Base-by-base conservation (phyloP, 1,139 yeast genomes). In the Saccharomycopsis hybrid region DNA sequence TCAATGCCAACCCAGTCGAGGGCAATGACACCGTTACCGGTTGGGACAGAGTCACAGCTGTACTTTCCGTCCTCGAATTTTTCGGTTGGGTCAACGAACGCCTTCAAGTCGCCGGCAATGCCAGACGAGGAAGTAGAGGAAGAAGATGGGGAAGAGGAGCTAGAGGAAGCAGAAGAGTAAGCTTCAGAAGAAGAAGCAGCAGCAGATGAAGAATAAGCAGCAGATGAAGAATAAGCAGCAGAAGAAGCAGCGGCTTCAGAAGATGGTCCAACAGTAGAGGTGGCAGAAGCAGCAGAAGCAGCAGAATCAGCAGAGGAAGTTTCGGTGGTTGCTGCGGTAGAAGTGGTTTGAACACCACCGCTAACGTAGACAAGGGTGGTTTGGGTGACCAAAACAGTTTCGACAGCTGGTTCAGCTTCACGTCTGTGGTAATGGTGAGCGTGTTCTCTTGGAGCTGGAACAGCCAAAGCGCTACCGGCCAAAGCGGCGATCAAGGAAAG, bases 11-110 rank as follows among this genome's bases (percentile, higher is more conserved):
- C 60, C 66, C 73, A 63, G 65, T 74, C 73, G 49, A 82, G 70
- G 49, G 84, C 67, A 62, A 83, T 71, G 52, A 82, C 89, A 74
- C 89, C 89, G 65, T 82, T 82, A 48, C 89, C 89, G 46, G 78
- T 68, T 57, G 84, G 86, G 69, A 83, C 78, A 37, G 41, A 36
- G 43, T 74, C 69, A 73, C 90, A 83, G 54, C 74, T 68, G 59
- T 78, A 65, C 49, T 71, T 76, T 67, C 88, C 89, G 61, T 83
- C 89, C 63, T 73, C 65, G 65, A 83, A 83, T 46, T 69, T 69
- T 53, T 65, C 70, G 48, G 72, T 59, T 56, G 89, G 88, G 61
- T 69, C 70, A 25, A 70, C 61, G 64, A 69, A 82, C 47, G 74
- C 66, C 24, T 69, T 55, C 58, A 82, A 74, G 62, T 81, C 87